Percentiles rank a stretch among this genome's conserved stretches.
These are phyloP conservation scores for Primulina tabacum DNA, from an alignment of 257 asterid species.

Conservation along the genomic window DNA sequence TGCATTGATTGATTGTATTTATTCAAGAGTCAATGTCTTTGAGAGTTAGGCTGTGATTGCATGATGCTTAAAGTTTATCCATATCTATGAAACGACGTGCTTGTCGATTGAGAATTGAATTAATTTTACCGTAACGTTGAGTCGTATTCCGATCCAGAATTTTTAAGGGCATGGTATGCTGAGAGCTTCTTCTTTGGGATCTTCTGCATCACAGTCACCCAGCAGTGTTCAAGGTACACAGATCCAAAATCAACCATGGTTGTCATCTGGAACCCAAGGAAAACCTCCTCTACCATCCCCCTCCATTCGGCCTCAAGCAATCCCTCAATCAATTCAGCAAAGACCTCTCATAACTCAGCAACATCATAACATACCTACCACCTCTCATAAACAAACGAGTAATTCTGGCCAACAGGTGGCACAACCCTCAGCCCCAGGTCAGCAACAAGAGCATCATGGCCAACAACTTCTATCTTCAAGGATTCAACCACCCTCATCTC, in stretches of 20 bases:
- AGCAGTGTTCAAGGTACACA: constrained; percentile 48
- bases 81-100: background rate
- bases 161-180: constrained; percentile 77
- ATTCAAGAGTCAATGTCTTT: background rate
- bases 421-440: constrained; percentile 51
- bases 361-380: constrained; percentile 43
- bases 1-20: background rate
- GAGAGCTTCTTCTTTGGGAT: constrained; percentile 59
- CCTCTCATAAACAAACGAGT: constrained; percentile 48
- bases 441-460: constrained; percentile 53
- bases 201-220: constrained; percentile 58
- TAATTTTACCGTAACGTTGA: constrained; percentile 9
- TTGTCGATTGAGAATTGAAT: constrained; percentile 7
- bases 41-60: constrained; percentile 9
- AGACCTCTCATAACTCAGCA: constrained; percentile 58
- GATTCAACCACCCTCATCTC: constrained; percentile 50
- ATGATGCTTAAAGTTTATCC: background rate
- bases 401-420: constrained; percentile 46
- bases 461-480: constrained; percentile 60
- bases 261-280: constrained; percentile 65
- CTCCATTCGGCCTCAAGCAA: constrained; percentile 60
- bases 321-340: constrained; percentile 61
- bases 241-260: constrained; percentile 80
- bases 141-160: constrained; percentile 37
- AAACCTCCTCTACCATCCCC: constrained; percentile 73